Conservation (phyloP, 2,329 filamentous ascomycete genomes). For the Fusarium citri region DNA sequence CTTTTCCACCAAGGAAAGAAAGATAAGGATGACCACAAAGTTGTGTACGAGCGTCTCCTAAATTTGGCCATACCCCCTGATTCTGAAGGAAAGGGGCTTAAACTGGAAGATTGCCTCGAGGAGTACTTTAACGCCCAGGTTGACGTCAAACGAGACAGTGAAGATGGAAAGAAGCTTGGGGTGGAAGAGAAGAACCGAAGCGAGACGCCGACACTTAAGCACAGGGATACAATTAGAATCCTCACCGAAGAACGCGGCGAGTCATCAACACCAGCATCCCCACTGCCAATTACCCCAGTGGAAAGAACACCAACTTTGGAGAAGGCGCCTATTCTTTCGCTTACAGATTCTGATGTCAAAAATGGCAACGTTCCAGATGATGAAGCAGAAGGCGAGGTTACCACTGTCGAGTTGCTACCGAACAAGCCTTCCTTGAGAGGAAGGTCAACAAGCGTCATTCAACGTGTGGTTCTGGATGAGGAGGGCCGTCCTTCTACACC, state of each 20-base stretch:
- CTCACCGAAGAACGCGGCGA: slow-evolving; percentile 51
- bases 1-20: slow-evolving; percentile 92
- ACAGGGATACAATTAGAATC: slow-evolving; percentile 51
- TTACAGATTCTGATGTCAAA: slow-evolving; percentile 15
- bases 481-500: slow-evolving; percentile 58
- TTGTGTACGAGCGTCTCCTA: slow-evolving; percentile 89
- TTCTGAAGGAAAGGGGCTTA: slow-evolving; percentile 76
- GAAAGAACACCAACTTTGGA: slow-evolving; percentile 35
- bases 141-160: slow-evolving; percentile 82
- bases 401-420: slow-evolving; percentile 43
- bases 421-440: slow-evolving; percentile 54
- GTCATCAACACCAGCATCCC: slow-evolving; percentile 50
- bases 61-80: slow-evolving; percentile 90
- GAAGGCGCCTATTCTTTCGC: slow-evolving; percentile 13
- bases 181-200: slow-evolving; percentile 46
- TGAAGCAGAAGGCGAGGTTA: slow-evolving; percentile 33
- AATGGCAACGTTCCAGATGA: slow-evolving; percentile 21
- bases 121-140: slow-evolving; percentile 95
- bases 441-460: slow-evolving; percentile 70
- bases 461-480: slow-evolving; percentile 67
- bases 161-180: slow-evolving; percentile 62
- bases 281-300: slow-evolving; percentile 47
- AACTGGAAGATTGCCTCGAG: slow-evolving; percentile 90
- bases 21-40: slow-evolving; percentile 90
- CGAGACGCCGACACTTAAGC: slow-evolving; percentile 43